Evolutionary conservation across 1,139 yeast species (phyloP), one percentile per base, ranked within the genome.

Genomic region (Suzukiozyma palmioleophila): DNA sequence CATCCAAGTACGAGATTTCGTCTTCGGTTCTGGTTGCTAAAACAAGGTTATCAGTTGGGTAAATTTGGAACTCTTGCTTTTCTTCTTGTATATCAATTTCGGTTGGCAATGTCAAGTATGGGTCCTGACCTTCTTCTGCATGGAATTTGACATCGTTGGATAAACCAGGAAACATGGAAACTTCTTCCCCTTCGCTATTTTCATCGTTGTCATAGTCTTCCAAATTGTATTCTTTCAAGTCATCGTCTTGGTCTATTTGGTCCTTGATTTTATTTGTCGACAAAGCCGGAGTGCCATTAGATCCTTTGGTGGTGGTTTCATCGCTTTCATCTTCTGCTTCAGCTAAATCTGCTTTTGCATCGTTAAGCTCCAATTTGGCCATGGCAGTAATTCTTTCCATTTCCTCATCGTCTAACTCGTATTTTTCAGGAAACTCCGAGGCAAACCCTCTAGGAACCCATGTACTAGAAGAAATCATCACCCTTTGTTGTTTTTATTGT

Each of bases 371-470:
- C 52, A 90, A 69, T 46, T 84, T 77, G 33, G 97, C 96, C 77
- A 92, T 75, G 48, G 82, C 81, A 46, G 83, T 79, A 57, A 92
- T 89, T 64, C 97, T 78, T 44, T 80, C 94, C 87, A 92, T 83
- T 63, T 92, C 99, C 43, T 77, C 94, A 48, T 92, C 97, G 52
- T 89, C 81, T 43, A 92, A 68, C 50, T 87, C 96, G 56, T 88
- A 89, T 57, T 85, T 79, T 52, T 81, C 87, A 3, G 98, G 98
- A 57, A 84, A 86, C 60, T 90, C 97, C 30, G 95, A 78, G 24
- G 98, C 95, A 60, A 76, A 85, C 9, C 99, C 99, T 55, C 96
- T 78, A 37, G 97, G 97, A 26, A 92, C 96, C 97, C 98, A 92
- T 38, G 84, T 69, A 38, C 94, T 83, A 26, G 97, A 84, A 37